Percentiles rank a stretch among this genome's conserved stretches.
These are phyloP conservation scores for Blakeslea trispora DNA, from an alignment of 371 early-diverging fungal species.

Conservation along the genomic window DNA sequence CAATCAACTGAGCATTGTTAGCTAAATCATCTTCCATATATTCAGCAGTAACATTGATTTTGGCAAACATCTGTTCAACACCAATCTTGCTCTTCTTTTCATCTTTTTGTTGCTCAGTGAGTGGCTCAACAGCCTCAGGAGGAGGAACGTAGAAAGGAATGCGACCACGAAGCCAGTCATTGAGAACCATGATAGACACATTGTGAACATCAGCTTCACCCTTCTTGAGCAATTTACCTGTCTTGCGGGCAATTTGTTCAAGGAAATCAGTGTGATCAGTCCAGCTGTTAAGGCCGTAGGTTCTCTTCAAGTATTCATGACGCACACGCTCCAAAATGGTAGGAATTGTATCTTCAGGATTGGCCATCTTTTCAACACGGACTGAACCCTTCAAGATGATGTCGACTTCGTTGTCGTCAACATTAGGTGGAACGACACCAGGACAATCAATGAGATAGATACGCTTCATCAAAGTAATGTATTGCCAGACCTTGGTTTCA, in stretches of 20 bases:
- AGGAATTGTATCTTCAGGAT: conserved; percentile 94
- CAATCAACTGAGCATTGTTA: conserved; percentile 56
- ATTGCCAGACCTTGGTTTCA: conserved; percentile 99
- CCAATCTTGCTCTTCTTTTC: conserved; percentile 44
- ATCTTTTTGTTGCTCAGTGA: conserved; percentile 30
- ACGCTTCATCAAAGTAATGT: conserved; percentile 98
- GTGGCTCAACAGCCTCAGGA: conserved; percentile 60
- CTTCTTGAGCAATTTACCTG: conserved; percentile 96
- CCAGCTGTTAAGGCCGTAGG: conserved; percentile 89
- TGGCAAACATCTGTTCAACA: conserved; percentile 82
- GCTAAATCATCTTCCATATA: conserved; percentile 79
- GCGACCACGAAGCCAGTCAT: conserved; percentile 99
- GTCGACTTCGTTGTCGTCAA: conserved; percentile 89
- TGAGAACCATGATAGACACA: conserved; percentile 97
- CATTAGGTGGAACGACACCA: conserved; percentile 94
- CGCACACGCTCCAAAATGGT: conserved; percentile 86
- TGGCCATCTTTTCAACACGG: conserved; percentile 93
- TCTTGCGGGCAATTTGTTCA: conserved; percentile 84
- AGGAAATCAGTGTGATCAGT: conserved; percentile 89
- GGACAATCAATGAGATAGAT: conserved; percentile 99
- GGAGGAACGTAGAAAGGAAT: conserved; percentile 96
- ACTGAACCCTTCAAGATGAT: conserved; percentile 99
- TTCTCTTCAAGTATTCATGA: conserved; percentile 85
- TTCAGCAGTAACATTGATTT: conserved; percentile 79
- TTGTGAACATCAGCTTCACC: conserved; percentile 94